phyloP scores from a whole-genome alignment of 257 asterid genomes.

The Haberlea rhodopensis region DNA sequence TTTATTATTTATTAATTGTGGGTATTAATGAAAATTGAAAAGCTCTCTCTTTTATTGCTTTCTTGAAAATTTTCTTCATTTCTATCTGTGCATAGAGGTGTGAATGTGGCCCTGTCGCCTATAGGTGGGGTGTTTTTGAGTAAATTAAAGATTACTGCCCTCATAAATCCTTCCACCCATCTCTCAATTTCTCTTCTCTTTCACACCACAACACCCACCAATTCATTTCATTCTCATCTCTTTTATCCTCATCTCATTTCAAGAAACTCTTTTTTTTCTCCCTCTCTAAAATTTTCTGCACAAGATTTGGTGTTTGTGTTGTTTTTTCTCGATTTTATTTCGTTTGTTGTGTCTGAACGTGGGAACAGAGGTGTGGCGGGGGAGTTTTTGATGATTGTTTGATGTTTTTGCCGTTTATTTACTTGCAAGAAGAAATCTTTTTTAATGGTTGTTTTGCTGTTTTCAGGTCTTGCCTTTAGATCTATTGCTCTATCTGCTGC shows the following conservation, averaged over 20 bases:
- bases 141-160: slow-evolving; percentile 41
- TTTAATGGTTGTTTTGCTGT: slow-evolving; percentile 32
- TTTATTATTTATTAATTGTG: neutral
- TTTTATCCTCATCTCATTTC: slow-evolving; percentile 23
- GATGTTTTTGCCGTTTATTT: slow-evolving; percentile 21
- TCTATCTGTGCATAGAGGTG: slow-evolving; percentile 20
- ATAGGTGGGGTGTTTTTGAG: slow-evolving; percentile 32
- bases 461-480: slow-evolving; percentile 61
- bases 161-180: slow-evolving; percentile 47
- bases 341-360: slow-evolving; percentile 8
- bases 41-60: slow-evolving; percentile 20
- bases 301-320: slow-evolving; percentile 25
- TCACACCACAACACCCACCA: slow-evolving; percentile 44
- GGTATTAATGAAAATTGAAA: slow-evolving; percentile 23
- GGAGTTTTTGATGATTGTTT: slow-evolving; percentile 18
- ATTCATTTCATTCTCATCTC: slow-evolving; percentile 36
- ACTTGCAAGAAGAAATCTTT: slow-evolving; percentile 14
- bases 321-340: slow-evolving; percentile 27
- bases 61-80: neutral
- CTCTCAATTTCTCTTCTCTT: slow-evolving; percentile 31
- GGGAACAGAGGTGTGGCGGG: slow-evolving; percentile 32
- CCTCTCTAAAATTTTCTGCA: slow-evolving; percentile 16
- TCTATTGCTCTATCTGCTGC: slow-evolving; percentile 56
- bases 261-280: slow-evolving; percentile 26
- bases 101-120: slow-evolving; percentile 34